Percentiles rank a stretch among this genome's conserved stretches.
phyloP scores from a whole-genome alignment of 257 asterid species.

The Petrea volubilis region DNA sequence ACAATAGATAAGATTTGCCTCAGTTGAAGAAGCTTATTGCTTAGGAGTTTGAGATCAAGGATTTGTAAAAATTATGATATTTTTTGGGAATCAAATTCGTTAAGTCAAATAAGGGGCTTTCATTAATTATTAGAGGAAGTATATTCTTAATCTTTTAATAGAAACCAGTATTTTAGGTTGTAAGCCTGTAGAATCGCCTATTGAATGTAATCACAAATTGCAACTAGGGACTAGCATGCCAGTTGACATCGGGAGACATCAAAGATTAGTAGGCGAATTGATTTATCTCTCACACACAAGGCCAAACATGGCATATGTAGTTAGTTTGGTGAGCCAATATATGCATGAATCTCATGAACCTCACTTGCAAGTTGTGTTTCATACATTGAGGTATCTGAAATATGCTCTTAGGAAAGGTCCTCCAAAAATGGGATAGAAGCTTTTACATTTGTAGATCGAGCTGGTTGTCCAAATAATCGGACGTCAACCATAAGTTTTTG shows the following conservation, averaged over 20 bases:
- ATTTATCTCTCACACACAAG: not conserved
- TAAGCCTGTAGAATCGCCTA: not conserved
- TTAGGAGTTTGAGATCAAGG: not conserved
- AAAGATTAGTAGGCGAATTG: not conserved
- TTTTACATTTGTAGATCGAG: not conserved
- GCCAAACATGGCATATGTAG: not conserved
- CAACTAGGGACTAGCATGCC: too few relatives aligned
- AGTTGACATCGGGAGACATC: too few relatives aligned
- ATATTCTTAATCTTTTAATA: too few relatives aligned
- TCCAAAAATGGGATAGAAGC: not conserved
- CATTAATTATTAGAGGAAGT: too few relatives aligned
- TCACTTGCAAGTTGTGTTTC: not conserved
- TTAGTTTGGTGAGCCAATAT: not conserved
- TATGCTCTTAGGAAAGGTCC: not conserved
- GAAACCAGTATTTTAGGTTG: not conserved
- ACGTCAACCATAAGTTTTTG: not conserved
- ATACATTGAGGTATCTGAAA: too few relatives aligned
- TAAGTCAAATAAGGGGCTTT: not conserved
- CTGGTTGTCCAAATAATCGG: not conserved
- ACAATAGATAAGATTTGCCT: too few relatives aligned
- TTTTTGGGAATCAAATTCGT: not conserved
- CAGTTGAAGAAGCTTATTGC: too few relatives aligned
- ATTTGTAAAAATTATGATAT: not conserved
- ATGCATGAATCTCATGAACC: too few relatives aligned
- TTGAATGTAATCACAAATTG: not conserved